Evolutionary conservation across 257 asterid genomes (phyloP), one percentile per base, ranked within the genome.

Genomic region (Cinchona pubescens): DNA sequence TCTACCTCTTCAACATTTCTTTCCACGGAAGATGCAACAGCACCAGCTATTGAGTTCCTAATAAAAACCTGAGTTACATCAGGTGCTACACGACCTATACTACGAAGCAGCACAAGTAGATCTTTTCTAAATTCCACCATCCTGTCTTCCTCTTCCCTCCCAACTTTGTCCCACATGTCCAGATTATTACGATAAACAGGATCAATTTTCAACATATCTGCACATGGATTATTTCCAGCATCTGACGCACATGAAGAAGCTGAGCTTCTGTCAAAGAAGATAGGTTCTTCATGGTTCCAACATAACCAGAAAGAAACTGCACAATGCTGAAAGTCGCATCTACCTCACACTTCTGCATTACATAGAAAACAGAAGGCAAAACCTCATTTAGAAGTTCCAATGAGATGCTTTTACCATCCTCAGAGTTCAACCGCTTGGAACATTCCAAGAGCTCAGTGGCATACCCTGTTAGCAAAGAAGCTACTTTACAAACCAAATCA

Each of bases 41-140:
- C 91, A 61, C 67, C 84, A 30, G 73, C 85, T 75, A 95, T 55
- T 71, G 97, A 90, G 83, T 88, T 92, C 69, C 93, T 87, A 46
- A 95, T 91, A 83, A 92, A 95, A 72, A 72, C 72, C 76, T 88
- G 97, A 58, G 96, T 92, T 67, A 87, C 86, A 80, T 91, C 92
- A 42, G 97, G 96, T 27, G 98, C 99, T 67, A 95, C 96, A 78
- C 91, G 96, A 13, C 94, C 93, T 45, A 92, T 83, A 83, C 80
- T 88, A 35, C 97, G 96, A 49, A 95, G 87, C 81, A 95, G 76
- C 29, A 91, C 90, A 68, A 88, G 86, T 32, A 90, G 81, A 79
- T 92, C 99, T 82, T 95, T 95, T 79, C 99, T 83, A 76, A 88
- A 92, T 62, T 95, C 99, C 74, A 82, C 78, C 99, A 95, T 90